Conservation (phyloP, 345 rosid species). For the Draba incana region DNA sequence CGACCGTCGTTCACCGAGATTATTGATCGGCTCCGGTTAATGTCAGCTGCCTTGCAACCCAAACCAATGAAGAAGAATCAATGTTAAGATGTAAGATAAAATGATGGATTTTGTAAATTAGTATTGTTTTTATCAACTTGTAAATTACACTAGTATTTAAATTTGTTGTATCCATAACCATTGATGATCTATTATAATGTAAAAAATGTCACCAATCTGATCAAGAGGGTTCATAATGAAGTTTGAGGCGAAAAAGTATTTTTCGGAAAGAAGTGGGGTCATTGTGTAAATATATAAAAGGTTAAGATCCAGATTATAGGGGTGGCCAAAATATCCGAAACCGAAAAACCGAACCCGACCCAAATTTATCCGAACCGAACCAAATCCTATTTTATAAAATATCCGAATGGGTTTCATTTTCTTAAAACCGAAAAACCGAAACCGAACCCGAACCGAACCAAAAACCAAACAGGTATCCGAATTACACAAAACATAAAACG, state of each 20-base stretch:
- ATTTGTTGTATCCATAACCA: slow-evolving; percentile 1
- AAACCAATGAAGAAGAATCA: slow-evolving; percentile 30
- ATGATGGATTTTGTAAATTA: not conserved
- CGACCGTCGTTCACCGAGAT: slow-evolving; percentile 78
- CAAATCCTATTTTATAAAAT: too few species aligned
- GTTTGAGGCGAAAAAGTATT: not conserved
- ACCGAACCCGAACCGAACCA: too few species aligned
- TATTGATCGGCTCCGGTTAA: slow-evolving; percentile 52
- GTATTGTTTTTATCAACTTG: not conserved
- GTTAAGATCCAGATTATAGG: too few species aligned
- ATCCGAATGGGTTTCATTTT: too few species aligned
- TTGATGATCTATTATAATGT: slow-evolving; percentile 4
- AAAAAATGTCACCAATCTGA: not conserved
- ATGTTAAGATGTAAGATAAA: not conserved
- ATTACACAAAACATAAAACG: too few species aligned
- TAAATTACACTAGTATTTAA: not conserved
- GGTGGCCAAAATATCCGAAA: too few species aligned
- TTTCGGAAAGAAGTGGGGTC: not conserved
- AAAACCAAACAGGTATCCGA: too few species aligned
- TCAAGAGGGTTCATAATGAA: not conserved
- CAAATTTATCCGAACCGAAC: too few species aligned
- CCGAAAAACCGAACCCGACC: too few species aligned
- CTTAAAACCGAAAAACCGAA: too few species aligned
- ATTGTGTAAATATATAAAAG: not conserved
- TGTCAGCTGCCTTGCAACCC: slow-evolving; percentile 56